Base-by-base conservation (phyloP, 495 filamentous ascomycete genomes). In the Penicillium cinerascens region DNA sequence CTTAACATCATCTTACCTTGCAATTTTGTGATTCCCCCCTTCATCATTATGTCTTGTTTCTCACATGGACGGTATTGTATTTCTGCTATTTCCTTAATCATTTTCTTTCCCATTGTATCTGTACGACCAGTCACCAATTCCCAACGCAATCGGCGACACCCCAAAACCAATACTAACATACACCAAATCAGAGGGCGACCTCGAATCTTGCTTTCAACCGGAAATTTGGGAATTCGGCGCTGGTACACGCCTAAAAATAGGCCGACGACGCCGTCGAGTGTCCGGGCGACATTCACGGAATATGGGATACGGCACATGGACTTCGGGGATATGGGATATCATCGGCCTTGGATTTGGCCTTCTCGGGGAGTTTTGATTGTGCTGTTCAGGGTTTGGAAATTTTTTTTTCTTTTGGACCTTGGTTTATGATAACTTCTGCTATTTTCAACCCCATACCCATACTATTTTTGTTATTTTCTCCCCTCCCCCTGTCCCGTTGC, bases 181-280 rank as follows among this genome's bases (percentile, higher is more conserved):
- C 60, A 58, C 38, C 46, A 58, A 27, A 56, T 42, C 59, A 54
- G 63, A 63, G 63, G 63, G 60, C 63, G 35, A 66, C 63, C 63
- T 66, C 63, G 52, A 61, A 33, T 4, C 17, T 36, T 61, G 45
- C 25, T 43, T 55, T 60, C 51, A 49, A 50, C 46, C 38, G 21
- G 52, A 47, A 51, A 42, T 39, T 58, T 52, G 35, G 52, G 48
- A 38, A 10, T 27, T 51, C 42, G 59, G 53, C 58, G 51, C 53
- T 58, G 55, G 47, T 48, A 50, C 25, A 48, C 38, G 49, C 54
- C 49, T 57, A 59, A 22, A 46, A 20, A 6, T 13, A 3, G 8
- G 29, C 29, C 26, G 7, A 29, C 7, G n/a, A n/a, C n/a, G n/a
- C 11, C 29, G 29, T 13, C 8, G 11, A 33, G 29, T 33, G 29